A percentile compares a stretch with the other conserved stretches of the same genome.
Evolutionary conservation across 768 basidiomycete genomes (phyloP).

Genomic region (Mycena galericulata): DNA sequence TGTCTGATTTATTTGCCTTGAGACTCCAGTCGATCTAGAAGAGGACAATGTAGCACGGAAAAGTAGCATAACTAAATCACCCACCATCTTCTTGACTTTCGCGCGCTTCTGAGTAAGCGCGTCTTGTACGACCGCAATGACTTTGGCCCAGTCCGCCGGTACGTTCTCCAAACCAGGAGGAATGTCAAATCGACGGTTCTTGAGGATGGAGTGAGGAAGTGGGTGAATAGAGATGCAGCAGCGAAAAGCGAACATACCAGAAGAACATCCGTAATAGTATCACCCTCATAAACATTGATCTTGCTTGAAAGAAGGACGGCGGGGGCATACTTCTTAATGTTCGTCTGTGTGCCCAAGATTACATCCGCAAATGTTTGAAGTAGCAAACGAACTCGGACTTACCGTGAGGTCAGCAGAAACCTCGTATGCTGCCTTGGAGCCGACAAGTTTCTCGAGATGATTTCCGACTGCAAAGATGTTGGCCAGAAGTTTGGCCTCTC

Average conservation of each 20-base stretch:
- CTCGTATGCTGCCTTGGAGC: constrained; percentile 5
- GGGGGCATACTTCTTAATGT: constrained; percentile 8
- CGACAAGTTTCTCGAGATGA: constrained; percentile 6
- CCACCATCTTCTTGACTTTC: constrained; percentile 36
- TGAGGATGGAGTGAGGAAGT: too few relatives aligned
- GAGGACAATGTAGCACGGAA: neutral
- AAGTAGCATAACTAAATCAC: too few relatives aligned
- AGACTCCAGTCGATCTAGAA: too few relatives aligned
- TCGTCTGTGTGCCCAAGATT: neutral
- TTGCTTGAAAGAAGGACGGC: too few relatives aligned
- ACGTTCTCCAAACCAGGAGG: constrained; percentile 32
- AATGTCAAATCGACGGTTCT: too few relatives aligned
- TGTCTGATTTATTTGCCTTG: neutral
- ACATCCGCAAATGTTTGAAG: neutral
- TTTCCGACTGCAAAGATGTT: neutral
- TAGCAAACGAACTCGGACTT: neutral
- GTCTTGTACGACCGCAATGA: constrained; percentile 27
- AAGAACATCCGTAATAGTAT: neutral
- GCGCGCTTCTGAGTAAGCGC: constrained; percentile 37
- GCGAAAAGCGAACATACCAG: too few relatives aligned
- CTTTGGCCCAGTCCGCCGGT: constrained; percentile 28
- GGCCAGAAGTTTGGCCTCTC: neutral
- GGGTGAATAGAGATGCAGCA: too few relatives aligned
- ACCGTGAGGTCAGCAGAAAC: constrained; percentile 11
- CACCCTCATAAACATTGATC: too few relatives aligned